Conservation (phyloP, 148 eudicot species). For the Diospyros lotus region DNA sequence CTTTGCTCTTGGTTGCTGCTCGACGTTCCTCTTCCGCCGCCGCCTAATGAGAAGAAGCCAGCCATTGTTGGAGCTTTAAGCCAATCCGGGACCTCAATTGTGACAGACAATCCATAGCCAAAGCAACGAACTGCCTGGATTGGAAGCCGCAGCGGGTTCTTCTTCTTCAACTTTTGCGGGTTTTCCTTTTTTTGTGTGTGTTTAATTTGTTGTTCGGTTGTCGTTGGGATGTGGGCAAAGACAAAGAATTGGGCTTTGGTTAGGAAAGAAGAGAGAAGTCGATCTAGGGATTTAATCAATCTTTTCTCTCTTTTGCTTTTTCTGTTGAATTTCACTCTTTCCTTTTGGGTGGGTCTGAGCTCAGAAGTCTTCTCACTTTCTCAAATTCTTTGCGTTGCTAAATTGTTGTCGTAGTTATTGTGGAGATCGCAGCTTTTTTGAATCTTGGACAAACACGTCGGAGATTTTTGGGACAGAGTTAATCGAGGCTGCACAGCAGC, state of each 20-base stretch:
- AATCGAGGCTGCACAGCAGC: constrained; percentile 3
- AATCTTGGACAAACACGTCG: constrained; percentile 6
- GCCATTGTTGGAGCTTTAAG: constrained; percentile 30
- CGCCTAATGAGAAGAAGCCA: constrained; percentile 46
- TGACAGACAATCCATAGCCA: constrained; percentile 24
- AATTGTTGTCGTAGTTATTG: neutral
- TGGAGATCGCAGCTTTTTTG: neutral
- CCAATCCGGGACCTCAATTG: constrained; percentile 16
- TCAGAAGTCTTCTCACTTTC: neutral
- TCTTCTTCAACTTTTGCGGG: neutral
- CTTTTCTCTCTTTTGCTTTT: neutral
- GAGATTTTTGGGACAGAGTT: constrained; percentile 11
- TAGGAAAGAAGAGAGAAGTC: neutral
- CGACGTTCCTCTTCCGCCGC: constrained; percentile 21
- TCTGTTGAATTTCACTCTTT: neutral
- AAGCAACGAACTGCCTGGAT: neutral
- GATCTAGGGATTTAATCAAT: neutral
- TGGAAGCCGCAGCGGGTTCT: constrained; percentile 16
- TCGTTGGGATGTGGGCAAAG: neutral
- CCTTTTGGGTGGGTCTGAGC: neutral
- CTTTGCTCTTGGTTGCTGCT: constrained; percentile 3
- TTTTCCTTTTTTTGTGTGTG: neutral
- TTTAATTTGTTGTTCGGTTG: neutral
- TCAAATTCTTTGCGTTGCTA: constrained; percentile 2
- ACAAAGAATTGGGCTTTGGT: neutral